Evolutionary conservation across 176 grass and related monocot genomes (phyloP), one percentile per base, ranked within the genome.

Genomic region (Typha latifolia): DNA sequence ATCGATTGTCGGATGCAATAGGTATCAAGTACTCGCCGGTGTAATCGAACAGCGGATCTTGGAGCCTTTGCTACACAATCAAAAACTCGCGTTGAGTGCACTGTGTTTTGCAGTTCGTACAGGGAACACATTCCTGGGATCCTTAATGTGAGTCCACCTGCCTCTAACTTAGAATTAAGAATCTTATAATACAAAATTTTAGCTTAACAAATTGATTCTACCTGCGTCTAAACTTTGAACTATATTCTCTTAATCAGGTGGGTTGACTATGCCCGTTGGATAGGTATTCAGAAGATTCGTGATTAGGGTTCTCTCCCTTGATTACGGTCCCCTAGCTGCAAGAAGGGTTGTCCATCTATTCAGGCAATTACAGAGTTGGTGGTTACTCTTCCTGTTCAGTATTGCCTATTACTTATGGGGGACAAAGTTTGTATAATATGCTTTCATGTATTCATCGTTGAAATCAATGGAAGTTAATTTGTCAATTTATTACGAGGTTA

Each of bases 111-210:
- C 94, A 15, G 85, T 93, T 82, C 78, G 94, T 50, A 99, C 94
- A 49, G 94, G 89, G 68, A 99, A 99, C 70, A 99, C 94, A 16
- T 99, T 87, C 75, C 72, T 99, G 80, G 94, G 94, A 68, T 99
- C 94, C 32, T 78, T 87, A 69, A 67, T 99, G 89, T 99, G 63
- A 99, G 89, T 80, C 24, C 51, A 9, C 20, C 32, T 48, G 56
- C 57, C 49, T 62, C 48, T 23, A 3, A 9, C 68, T 15, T 14
- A 69, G 62, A 55, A 55, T 2, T 16, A 5, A 55, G 14, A 5
- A 3, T 21, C 53, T 59, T 43, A 43, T 43, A 43, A 43, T 43
- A 8, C 34, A 6, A 21, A 57, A 57, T 57, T 57, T 7, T 59
- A 59, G n/a, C 53, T 59, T 59, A 14, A 59, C 16, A 21, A 19